These are phyloP conservation scores for Sistotremastrum niveocremeum DNA, from an alignment of 768 basidiomycete genomes.

Conservation along the genomic window DNA sequence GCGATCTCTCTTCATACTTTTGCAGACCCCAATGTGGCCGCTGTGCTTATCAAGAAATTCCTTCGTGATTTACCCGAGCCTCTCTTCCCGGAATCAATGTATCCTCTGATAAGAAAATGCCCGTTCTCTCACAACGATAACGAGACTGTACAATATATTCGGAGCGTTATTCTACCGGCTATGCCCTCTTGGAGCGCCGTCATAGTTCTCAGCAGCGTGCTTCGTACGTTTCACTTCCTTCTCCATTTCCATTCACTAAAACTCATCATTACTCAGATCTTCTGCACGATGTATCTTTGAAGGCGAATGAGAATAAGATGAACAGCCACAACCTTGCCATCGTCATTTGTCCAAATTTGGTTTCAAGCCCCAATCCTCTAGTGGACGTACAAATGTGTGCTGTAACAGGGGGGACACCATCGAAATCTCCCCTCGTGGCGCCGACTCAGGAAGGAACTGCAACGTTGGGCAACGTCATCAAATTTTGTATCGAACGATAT, in stretches of 20 bases:
- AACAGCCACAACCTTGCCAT: conserved; percentile 72
- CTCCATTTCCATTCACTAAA: conserved; percentile 7
- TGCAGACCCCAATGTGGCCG: conserved; percentile 66
- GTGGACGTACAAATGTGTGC: conserved; percentile 65
- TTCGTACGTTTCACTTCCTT: conserved; percentile 32
- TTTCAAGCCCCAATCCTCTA: conserved; percentile 51
- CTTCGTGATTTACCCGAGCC: conserved; percentile 69
- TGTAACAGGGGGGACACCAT: conserved; percentile 36
- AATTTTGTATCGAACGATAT: conserved; percentile 69
- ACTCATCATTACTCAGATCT: conserved; percentile 35
- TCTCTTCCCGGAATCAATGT: conserved; percentile 59
- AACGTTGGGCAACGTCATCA: conserved; percentile 59
- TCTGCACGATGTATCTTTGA: conserved; percentile 64
- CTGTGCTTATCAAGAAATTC: conserved; percentile 79
- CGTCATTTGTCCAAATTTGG: conserved; percentile 68
- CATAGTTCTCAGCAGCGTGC: conserved; percentile 56
- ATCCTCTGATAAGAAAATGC: conserved; percentile 53
- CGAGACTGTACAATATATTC: conserved; percentile 46
- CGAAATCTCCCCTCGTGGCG: conserved; percentile 18
- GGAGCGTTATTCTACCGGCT: conserved; percentile 51
- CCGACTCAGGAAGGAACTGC: conserved; percentile 30
- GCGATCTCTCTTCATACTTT: conserved; percentile 69
- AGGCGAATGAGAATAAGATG: conserved; percentile 59
- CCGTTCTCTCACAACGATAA: conserved; percentile 40
- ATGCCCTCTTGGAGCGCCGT: conserved; percentile 52